These are phyloP conservation scores for Tripidium arundinaceum DNA, from an alignment of 202 grass and related monocot genomes.

Conservation along the genomic window DNA sequence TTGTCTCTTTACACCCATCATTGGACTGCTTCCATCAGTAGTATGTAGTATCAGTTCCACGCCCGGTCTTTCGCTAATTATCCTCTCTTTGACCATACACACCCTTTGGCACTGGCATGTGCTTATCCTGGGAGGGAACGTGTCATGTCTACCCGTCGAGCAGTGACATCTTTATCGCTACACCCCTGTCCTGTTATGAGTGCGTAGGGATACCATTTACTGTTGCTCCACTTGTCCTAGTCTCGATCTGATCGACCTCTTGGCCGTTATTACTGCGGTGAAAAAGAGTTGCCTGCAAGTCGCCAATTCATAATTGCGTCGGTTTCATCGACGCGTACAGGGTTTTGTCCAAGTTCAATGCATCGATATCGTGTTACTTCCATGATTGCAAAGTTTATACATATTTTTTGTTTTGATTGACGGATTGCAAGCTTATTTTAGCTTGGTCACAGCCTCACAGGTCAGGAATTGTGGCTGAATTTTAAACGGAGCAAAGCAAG, in stretches of 20 bases:
- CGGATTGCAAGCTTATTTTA: neutral
- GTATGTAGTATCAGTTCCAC: neutral
- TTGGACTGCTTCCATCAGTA: too few species aligned
- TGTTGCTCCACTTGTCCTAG: neutral
- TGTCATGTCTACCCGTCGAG: neutral
- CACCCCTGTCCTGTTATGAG: neutral
- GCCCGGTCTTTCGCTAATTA: neutral
- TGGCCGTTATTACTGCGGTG: neutral
- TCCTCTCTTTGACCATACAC: conserved; percentile 19
- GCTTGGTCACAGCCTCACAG: neutral
- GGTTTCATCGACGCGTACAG: neutral
- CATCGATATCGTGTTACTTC: neutral
- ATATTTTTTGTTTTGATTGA: neutral
- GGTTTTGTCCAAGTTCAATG: neutral
- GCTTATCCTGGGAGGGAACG: conserved; percentile 14
- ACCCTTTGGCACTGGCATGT: neutral
- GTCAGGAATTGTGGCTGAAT: neutral
- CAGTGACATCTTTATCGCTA: conserved; percentile 5
- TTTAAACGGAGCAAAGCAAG: neutral
- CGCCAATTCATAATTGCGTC: too few species aligned
- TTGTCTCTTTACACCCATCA: neutral
- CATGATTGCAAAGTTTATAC: neutral
- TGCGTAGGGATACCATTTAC: too few species aligned
- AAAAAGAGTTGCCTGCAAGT: neutral
- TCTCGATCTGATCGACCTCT: neutral